Conservation (phyloP, 1,284 basidiomycete species). For the Sanghuangporus weigelae region DNA sequence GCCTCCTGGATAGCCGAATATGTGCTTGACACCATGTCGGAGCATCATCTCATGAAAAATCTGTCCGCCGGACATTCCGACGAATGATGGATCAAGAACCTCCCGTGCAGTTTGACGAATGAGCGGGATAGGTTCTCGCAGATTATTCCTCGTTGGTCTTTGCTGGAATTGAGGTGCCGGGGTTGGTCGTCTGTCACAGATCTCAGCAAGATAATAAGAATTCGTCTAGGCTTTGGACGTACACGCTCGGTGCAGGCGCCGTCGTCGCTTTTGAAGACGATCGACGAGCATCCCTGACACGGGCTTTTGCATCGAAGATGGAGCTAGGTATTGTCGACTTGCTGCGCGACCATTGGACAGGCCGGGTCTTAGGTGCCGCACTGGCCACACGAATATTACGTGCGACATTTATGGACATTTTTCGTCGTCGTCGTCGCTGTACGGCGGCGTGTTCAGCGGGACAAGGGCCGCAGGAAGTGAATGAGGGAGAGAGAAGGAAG, state of each 20-base stretch:
- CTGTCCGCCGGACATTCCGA: constrained; percentile 93
- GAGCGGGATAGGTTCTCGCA: constrained; percentile 36
- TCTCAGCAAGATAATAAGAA: constrained; percentile 16
- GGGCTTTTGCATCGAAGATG: constrained; percentile 64
- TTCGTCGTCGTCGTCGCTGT: constrained; percentile 2
- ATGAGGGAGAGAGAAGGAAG: neutral
- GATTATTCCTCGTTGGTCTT: constrained; percentile 48
- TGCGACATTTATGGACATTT: constrained; percentile 12
- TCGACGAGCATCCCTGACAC: constrained; percentile 62
- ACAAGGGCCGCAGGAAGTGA: neutral
- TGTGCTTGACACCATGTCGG: constrained; percentile 91
- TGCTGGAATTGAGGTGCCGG: constrained; percentile 66
- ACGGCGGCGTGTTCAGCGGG: constrained; percentile 1
- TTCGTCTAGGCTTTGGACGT: constrained; percentile 16
- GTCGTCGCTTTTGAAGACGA: constrained; percentile 49
- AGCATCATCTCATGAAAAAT: constrained; percentile 99
- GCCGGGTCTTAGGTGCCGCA: constrained; percentile 6
- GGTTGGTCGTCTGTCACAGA: constrained; percentile 48
- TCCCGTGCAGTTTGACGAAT: constrained; percentile 38
- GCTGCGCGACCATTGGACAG: constrained; percentile 12
- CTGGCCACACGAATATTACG: constrained; percentile 9
- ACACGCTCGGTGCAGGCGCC: constrained; percentile 56
- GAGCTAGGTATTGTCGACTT: constrained; percentile 33
- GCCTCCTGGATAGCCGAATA: constrained; percentile 97
- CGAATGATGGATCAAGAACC: constrained; percentile 70